These are phyloP conservation scores for Monosporascus cannonballus DNA, from an alignment of 2,329 filamentous ascomycete species.

Conservation along the genomic window DNA sequence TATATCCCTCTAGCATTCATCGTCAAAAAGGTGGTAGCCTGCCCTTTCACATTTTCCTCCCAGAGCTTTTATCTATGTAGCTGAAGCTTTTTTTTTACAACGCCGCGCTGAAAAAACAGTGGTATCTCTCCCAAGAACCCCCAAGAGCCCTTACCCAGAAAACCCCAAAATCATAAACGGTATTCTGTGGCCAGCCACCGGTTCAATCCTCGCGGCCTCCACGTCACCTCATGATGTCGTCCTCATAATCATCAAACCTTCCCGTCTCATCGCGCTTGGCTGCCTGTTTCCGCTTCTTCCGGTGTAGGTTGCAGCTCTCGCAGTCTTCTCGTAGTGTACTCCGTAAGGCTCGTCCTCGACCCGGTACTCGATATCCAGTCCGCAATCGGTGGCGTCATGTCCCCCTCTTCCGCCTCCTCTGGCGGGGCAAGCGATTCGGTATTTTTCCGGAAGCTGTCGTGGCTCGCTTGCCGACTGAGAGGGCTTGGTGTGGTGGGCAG, in stretches of 20 bases:
- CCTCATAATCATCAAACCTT: slow-evolving; percentile 8
- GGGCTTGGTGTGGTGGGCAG: slow-evolving; percentile 41
- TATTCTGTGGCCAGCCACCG: background rate
- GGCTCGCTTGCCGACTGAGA: slow-evolving; percentile 42
- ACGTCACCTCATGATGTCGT: slow-evolving; percentile 9
- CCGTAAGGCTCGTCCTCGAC: slow-evolving; percentile 42
- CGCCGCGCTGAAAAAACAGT: slow-evolving; percentile 23
- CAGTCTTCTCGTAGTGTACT: slow-evolving; percentile 36
- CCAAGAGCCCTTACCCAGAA: background rate
- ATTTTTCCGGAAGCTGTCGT: slow-evolving; percentile 38
- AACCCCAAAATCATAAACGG: background rate
- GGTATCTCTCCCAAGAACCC: slow-evolving; percentile 17
- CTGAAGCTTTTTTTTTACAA: slow-evolving; percentile 14
- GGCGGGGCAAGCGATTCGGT: slow-evolving; percentile 14
- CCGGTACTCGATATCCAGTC: slow-evolving; percentile 54
- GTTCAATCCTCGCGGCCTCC: background rate
- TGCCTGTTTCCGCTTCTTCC: slow-evolving; percentile 10
- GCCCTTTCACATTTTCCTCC: background rate
- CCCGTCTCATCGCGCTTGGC: slow-evolving; percentile 1
- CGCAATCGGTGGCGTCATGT: slow-evolving; percentile 55
- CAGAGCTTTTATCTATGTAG: slow-evolving; percentile 1
- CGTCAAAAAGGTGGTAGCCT: no score
- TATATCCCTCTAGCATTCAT: background rate
- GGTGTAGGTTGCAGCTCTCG: slow-evolving; percentile 12
- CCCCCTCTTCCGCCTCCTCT: slow-evolving; percentile 31